These are phyloP conservation scores for Kingdonia uniflora DNA, from an alignment of 164 flowering plant genomes.

Conservation along the genomic window DNA sequence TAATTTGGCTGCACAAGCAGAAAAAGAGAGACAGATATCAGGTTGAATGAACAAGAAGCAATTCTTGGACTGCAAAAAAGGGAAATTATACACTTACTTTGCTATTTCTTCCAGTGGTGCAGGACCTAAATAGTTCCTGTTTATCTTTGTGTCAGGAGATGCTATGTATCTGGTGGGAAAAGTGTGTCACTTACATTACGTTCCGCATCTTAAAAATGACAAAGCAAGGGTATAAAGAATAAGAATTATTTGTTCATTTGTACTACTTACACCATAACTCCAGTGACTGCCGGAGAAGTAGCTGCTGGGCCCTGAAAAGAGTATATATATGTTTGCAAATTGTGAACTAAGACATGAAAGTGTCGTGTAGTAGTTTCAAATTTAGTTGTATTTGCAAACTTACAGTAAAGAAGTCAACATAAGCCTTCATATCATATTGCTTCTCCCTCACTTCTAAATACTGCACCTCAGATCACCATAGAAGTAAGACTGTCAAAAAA, in stretches of 20 bases:
- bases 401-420: slow-evolving; percentile 76
- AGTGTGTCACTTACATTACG: slow-evolving; percentile 1
- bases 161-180: slow-evolving; percentile 53
- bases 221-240: not conserved
- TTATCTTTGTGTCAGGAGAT: slow-evolving; percentile 64
- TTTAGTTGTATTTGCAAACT: slow-evolving; percentile 16
- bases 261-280: slow-evolving; percentile 74
- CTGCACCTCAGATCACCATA: slow-evolving; percentile 29
- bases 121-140: slow-evolving; percentile 78
- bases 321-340: not conserved
- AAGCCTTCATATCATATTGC: slow-evolving; percentile 80
- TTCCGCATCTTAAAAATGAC: too few relatives aligned
- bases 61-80: not conserved
- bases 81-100: slow-evolving; percentile 34
- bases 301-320: slow-evolving; percentile 44
- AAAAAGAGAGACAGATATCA: not conserved
- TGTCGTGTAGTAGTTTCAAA: not conserved
- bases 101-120: slow-evolving; percentile 85
- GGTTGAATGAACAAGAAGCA: not conserved
- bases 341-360: not conserved
- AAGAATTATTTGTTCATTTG: slow-evolving; percentile 3
- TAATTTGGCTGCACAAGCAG: slow-evolving; percentile 54
- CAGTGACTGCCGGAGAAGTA: slow-evolving; percentile 50
- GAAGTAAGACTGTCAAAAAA: slow-evolving; percentile 7
- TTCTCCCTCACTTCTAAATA: slow-evolving; percentile 92